phyloP scores from a whole-genome alignment of 140 eudicot species.

The Flaveria floridana region DNA sequence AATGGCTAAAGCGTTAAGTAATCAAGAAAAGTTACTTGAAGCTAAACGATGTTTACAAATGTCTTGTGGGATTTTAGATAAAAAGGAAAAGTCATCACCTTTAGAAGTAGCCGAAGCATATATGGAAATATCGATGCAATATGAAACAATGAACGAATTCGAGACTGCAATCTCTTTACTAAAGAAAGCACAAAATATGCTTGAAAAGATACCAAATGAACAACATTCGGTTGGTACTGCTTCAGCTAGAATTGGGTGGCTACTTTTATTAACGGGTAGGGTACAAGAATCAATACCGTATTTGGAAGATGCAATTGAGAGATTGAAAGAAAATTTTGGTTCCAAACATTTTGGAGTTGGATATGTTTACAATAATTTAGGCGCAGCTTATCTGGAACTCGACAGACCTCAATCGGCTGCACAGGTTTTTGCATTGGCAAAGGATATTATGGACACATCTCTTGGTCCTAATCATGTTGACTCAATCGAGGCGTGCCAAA shows the following conservation, averaged over 20 bases:
- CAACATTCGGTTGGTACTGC: slow-evolving; percentile 85
- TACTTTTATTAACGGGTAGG: slow-evolving; percentile 72
- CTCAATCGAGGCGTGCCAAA: slow-evolving; percentile 78
- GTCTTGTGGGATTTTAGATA: slow-evolving; percentile 56
- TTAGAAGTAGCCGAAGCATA: slow-evolving; percentile 65
- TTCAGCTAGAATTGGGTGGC: slow-evolving; percentile 86
- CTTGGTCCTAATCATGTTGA: slow-evolving; percentile 92
- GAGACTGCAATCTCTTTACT: slow-evolving; percentile 79
- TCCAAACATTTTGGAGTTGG: slow-evolving; percentile 91
- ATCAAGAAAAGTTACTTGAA: slow-evolving; percentile 68
- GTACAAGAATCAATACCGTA: slow-evolving; percentile 69
- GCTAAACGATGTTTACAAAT: slow-evolving; percentile 74
- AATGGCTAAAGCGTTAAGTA: slow-evolving; percentile 79
- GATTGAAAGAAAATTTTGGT: slow-evolving; percentile 84
- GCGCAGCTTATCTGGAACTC: slow-evolving; percentile 84
- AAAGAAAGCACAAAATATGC: slow-evolving; percentile 65
- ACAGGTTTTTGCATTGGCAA: slow-evolving; percentile 82
- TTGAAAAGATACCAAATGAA: slow-evolving; percentile 75
- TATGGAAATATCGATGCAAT: slow-evolving; percentile 81
- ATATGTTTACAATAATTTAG: slow-evolving; percentile 77
- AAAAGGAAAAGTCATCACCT: slow-evolving; percentile 55
- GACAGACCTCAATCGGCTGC: slow-evolving; percentile 93
- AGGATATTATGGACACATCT: slow-evolving; percentile 85
- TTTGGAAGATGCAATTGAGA: slow-evolving; percentile 86
- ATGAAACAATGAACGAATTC: slow-evolving; percentile 78